A percentile compares a stretch with the other conserved stretches of the same genome.
These are phyloP conservation scores for Epichloe brachyelytri DNA, from an alignment of 2,329 filamentous ascomycete species.

Conservation along the genomic window DNA sequence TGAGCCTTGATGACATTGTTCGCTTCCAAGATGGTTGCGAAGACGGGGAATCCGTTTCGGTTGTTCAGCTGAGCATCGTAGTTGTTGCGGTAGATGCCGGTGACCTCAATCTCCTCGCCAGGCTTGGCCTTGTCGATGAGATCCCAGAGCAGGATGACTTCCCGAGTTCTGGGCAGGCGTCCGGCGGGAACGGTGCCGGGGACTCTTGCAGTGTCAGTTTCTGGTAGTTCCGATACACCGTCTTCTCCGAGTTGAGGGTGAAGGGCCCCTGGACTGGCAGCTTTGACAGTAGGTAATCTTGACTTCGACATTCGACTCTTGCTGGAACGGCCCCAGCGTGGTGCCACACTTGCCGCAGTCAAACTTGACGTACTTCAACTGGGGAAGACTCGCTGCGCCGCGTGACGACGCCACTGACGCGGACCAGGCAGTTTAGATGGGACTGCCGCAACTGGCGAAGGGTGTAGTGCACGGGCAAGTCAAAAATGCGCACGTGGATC, in stretches of 20 bases:
- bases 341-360: constrained; percentile 88
- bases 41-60: constrained; percentile 96
- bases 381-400: constrained; percentile 91
- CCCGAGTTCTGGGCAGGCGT: constrained; percentile 80
- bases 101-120: constrained; percentile 94
- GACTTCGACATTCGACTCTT: constrained; percentile 92
- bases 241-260: constrained; percentile 92
- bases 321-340: constrained; percentile 89
- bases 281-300: constrained; percentile 94
- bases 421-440: constrained; percentile 89
- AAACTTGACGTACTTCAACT: constrained; percentile 97
- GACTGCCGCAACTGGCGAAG: constrained; percentile 88
- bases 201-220: constrained; percentile 96
- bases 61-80: constrained; percentile 97
- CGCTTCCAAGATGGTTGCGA: constrained; percentile 92
- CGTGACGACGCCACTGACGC: constrained; percentile 91
- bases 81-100: constrained; percentile 94
- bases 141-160: constrained; percentile 93
- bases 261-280: constrained; percentile 91
- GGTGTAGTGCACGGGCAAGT: constrained; percentile 88
- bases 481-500: constrained; percentile 93
- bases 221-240: constrained; percentile 96
- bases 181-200: constrained; percentile 89
- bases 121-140: constrained; percentile 94
- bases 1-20: constrained; percentile 96